These are phyloP conservation scores for Cucurbita pepo DNA, from an alignment of 306 rosid genomes.

Conservation along the genomic window DNA sequence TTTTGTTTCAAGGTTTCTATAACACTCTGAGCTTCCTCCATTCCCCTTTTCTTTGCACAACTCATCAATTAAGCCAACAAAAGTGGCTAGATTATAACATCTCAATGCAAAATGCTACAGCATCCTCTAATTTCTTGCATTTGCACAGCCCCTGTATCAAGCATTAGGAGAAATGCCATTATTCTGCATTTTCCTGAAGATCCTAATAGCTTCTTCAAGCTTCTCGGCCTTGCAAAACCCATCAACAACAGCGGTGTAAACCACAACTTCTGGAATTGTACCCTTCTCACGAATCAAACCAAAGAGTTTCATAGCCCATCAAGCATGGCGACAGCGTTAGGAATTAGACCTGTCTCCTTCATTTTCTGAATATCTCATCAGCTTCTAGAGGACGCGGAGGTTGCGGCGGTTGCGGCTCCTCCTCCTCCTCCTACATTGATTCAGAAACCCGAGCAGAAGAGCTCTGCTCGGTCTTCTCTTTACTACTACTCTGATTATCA, in stretches of 20 bases:
- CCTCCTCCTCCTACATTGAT: slow-evolving; percentile 9
- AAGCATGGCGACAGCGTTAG: slow-evolving; percentile 91
- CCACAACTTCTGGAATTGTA: slow-evolving; percentile 75
- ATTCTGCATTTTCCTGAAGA: slow-evolving; percentile 73
- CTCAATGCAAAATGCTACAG: slow-evolving; percentile 54
- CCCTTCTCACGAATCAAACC: slow-evolving; percentile 81
- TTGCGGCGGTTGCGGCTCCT: no score
- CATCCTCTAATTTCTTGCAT: slow-evolving; percentile 35
- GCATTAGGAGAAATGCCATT: slow-evolving; percentile 66
- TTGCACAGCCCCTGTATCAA: slow-evolving; percentile 56
- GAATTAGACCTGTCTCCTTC: slow-evolving; percentile 90
- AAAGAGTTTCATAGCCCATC: slow-evolving; percentile 92
- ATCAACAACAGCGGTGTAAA: slow-evolving; percentile 87
- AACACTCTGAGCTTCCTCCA: slow-evolving; percentile 43
- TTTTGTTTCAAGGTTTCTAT: slow-evolving; percentile 43
- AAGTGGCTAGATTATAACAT: slow-evolving; percentile 70
- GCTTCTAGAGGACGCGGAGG: slow-evolving; percentile 41
- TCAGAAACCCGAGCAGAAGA: slow-evolving; percentile 7
- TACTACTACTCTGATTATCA: slow-evolving; percentile 14
- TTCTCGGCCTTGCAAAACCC: slow-evolving; percentile 65
- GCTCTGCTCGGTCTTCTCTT: slow-evolving; percentile 13
- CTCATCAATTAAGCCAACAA: slow-evolving; percentile 47
- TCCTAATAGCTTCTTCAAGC: slow-evolving; percentile 55
- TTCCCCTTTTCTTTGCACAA: slow-evolving; percentile 43
- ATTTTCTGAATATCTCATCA: slow-evolving; percentile 72